These are phyloP conservation scores for Amanita molliuscula DNA, from an alignment of 768 basidiomycete species.

Conservation along the genomic window DNA sequence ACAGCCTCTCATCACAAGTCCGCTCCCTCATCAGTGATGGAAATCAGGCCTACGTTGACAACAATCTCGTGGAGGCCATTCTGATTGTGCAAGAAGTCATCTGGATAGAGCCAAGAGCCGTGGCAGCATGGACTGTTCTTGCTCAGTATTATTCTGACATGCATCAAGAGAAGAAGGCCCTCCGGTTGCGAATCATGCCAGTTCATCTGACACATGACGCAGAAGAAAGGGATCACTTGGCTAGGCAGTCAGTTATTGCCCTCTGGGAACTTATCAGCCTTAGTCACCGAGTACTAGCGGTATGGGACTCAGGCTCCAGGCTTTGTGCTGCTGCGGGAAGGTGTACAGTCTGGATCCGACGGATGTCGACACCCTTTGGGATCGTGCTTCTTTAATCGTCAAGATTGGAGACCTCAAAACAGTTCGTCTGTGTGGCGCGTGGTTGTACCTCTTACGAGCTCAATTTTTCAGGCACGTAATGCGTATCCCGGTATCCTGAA, in stretches of 20 bases:
- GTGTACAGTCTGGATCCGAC: conserved; percentile 67
- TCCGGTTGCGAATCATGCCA: conserved; percentile 82
- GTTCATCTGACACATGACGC: conserved; percentile 79
- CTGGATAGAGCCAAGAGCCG: conserved; percentile 81
- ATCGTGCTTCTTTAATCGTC: conserved; percentile 73
- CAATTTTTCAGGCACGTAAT: conserved; percentile 37
- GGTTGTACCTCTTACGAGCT: not conserved
- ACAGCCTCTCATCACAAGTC: conserved; percentile 56
- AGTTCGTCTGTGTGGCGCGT: conserved; percentile 25
- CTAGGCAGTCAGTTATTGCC: conserved; percentile 33
- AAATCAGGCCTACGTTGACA: conserved; percentile 78
- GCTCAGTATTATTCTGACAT: conserved; percentile 75
- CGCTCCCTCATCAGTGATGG: conserved; percentile 73
- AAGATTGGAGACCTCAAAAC: conserved; percentile 62
- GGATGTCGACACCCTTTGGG: conserved; percentile 84
- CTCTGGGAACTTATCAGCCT: not conserved
- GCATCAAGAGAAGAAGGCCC: conserved; percentile 54
- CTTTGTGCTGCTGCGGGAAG: conserved; percentile 86
- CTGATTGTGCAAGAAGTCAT: conserved; percentile 87
- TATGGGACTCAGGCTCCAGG: conserved; percentile 71
- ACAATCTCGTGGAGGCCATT: conserved; percentile 55
- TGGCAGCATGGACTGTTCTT: conserved; percentile 79
- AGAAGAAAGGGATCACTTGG: conserved; percentile 84
- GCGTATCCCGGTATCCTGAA: conserved; percentile 66
- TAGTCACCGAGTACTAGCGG: conserved; percentile 28